Conservation (phyloP, 257 asterid species). For the Solanum okadae region DNA sequence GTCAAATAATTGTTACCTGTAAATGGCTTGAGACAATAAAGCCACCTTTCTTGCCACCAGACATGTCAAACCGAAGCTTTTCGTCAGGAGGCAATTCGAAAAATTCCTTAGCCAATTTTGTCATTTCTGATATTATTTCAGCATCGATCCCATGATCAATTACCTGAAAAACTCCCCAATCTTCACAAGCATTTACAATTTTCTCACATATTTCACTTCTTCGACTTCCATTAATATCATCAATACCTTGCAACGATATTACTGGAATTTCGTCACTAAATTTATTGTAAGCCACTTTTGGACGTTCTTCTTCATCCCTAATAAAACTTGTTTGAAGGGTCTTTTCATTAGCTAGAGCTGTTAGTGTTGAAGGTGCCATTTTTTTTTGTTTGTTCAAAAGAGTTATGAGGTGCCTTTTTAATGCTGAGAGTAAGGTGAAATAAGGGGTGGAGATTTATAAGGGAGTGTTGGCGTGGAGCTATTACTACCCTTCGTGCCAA, state of each 20-base stretch:
- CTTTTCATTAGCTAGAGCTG: conserved; percentile 27
- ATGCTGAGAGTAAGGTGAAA: background rate
- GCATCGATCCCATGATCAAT: conserved; percentile 62
- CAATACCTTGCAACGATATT: conserved; percentile 60
- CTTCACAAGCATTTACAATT: conserved; percentile 72
- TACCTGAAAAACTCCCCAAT: conserved; percentile 87
- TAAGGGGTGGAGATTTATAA: background rate
- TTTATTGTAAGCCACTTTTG: conserved; percentile 58
- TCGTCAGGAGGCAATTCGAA: conserved; percentile 48
- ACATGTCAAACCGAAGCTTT: conserved; percentile 67
- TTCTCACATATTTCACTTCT: conserved; percentile 43
- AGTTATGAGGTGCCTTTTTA: background rate
- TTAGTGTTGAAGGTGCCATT: conserved; percentile 17
- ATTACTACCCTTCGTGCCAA: background rate
- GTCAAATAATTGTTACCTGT: conserved; percentile 26
- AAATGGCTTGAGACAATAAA: conserved; percentile 79
- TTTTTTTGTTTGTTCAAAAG: background rate
- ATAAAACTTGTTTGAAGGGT: conserved; percentile 36
- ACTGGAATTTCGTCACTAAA: conserved; percentile 82
- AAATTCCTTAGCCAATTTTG: conserved; percentile 40
- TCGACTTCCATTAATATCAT: conserved; percentile 5
- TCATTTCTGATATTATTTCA: conserved; percentile 36
- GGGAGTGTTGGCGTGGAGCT: background rate
- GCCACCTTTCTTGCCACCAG: conserved; percentile 83
- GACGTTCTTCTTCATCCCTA: conserved; percentile 86